These are phyloP conservation scores for Castanea mollissima DNA, from an alignment of 306 rosid species.

Conservation along the genomic window DNA sequence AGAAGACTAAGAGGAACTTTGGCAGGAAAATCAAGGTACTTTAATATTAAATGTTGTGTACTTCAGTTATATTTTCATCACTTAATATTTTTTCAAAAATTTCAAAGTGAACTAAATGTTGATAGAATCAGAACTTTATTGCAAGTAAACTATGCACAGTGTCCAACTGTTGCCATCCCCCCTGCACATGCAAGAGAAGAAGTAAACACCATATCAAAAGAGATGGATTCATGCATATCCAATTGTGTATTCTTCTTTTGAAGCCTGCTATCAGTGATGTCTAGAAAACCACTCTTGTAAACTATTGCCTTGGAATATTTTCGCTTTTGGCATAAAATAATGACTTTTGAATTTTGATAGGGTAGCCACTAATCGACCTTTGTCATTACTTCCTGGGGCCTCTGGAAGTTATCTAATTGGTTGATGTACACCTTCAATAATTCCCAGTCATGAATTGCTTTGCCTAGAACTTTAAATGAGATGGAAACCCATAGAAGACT, in stretches of 20 bases:
- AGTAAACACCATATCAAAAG: too few species aligned
- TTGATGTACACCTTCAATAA: background rate
- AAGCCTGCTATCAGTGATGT: too few species aligned
- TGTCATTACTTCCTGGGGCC: conserved; percentile 2
- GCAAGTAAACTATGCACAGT: too few species aligned
- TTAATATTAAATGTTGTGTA: background rate
- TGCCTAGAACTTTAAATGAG: background rate
- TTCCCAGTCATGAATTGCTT: background rate
- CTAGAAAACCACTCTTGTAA: background rate
- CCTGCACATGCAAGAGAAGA: too few species aligned
- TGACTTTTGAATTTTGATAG: background rate
- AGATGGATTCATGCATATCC: too few species aligned
- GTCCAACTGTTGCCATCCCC: too few species aligned
- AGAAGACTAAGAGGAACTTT: conserved; percentile 89
- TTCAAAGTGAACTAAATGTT: background rate
- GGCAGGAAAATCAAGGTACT: conserved; percentile 98
- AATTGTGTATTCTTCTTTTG: too few species aligned
- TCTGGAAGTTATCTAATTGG: background rate
- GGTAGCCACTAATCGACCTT: background rate
- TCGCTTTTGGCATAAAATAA: background rate
- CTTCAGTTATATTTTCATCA: background rate
- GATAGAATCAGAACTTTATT: too few species aligned
- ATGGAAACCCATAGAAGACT: background rate
- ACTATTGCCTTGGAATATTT: background rate
- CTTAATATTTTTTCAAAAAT: background rate